These are phyloP conservation scores for Russula brevipes DNA, from an alignment of 768 basidiomycete species.

Conservation along the genomic window DNA sequence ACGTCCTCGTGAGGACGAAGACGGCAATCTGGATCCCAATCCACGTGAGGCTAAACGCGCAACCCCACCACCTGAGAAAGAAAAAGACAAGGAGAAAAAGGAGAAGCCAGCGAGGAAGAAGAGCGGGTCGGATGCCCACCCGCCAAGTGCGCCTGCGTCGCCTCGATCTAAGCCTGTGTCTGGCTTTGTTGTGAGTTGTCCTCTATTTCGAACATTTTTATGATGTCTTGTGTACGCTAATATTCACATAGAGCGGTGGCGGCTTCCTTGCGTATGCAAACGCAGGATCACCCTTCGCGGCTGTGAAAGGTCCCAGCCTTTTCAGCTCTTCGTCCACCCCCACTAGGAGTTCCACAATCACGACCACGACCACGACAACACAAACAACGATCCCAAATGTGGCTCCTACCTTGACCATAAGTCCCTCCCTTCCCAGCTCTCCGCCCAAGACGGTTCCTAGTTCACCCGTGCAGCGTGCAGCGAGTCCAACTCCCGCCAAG, in stretches of 20 bases:
- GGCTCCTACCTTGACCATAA: slow-evolving; percentile 4
- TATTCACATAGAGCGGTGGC: slow-evolving; percentile 28
- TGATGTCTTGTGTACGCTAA: slow-evolving; percentile 4
- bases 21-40: slow-evolving; percentile 15
- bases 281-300: slow-evolving; percentile 64
- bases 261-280: slow-evolving; percentile 83
- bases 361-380: slow-evolving; percentile 26
- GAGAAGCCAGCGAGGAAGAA: slow-evolving; percentile 17
- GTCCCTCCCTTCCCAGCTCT: slow-evolving; percentile 14
- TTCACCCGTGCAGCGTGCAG: slow-evolving; percentile 22
- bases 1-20: slow-evolving; percentile 21
- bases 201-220: background rate
- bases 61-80: slow-evolving; percentile 50
- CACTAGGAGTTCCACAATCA: slow-evolving; percentile 30
- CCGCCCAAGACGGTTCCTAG: slow-evolving; percentile 18
- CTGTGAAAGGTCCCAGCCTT: slow-evolving; percentile 62
- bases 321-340: slow-evolving; percentile 36
- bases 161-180: slow-evolving; percentile 19
- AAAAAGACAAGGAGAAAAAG: slow-evolving; percentile 18
- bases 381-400: slow-evolving; percentile 3
- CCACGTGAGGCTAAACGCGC: slow-evolving; percentile 48
- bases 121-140: slow-evolving; percentile 12
- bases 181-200: slow-evolving; percentile 14
- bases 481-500: slow-evolving; percentile 39
- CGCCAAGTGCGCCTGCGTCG: slow-evolving; percentile 9